A percentile compares a stretch with the other conserved stretches of the same genome.
Evolutionary conservation across 179 eudicot genomes (phyloP).

Genomic region (Spinacia oleracea): DNA sequence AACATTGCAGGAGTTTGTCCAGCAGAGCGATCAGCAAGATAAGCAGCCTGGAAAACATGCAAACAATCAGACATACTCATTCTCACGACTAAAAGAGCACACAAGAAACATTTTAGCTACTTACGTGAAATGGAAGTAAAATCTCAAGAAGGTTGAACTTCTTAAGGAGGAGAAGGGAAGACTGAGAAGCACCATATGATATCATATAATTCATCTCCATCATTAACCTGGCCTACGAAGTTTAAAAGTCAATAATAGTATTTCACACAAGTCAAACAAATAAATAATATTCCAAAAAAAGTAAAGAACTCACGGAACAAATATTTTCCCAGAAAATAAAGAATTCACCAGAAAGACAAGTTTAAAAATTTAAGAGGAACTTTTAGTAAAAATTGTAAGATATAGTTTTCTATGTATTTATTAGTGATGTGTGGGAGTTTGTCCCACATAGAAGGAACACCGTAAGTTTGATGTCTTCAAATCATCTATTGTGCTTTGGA

Average conservation of each 20-base stretch:
- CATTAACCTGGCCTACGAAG: conserved; percentile 59
- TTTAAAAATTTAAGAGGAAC: neutral
- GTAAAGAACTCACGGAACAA: neutral
- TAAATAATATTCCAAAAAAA: neutral
- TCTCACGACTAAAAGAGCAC: neutral
- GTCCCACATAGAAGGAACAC: too few relatives aligned
- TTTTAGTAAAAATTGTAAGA: too few relatives aligned
- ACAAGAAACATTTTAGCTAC: conserved; percentile 25
- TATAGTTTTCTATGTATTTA: too few relatives aligned
- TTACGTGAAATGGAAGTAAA: conserved; percentile 83
- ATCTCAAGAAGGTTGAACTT: conserved; percentile 64
- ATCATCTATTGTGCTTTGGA: too few relatives aligned
- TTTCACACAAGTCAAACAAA: neutral
- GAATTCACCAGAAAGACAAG: neutral
- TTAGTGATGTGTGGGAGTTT: too few relatives aligned
- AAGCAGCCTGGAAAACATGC: conserved; percentile 61
- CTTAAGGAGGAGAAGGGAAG: conserved; percentile 65
- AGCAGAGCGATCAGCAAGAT: conserved; percentile 50
- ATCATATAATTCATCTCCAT: conserved; percentile 90
- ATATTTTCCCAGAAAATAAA: neutral
- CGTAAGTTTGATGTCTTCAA: too few relatives aligned
- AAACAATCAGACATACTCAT: conserved; percentile 6
- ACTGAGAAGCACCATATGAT: conserved; percentile 83
- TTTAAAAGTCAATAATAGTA: conserved; percentile 5
- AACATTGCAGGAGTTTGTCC: conserved; percentile 51